Conservation (phyloP, 2,329 filamentous ascomycete species). For the Pyricularia sp. region DNA sequence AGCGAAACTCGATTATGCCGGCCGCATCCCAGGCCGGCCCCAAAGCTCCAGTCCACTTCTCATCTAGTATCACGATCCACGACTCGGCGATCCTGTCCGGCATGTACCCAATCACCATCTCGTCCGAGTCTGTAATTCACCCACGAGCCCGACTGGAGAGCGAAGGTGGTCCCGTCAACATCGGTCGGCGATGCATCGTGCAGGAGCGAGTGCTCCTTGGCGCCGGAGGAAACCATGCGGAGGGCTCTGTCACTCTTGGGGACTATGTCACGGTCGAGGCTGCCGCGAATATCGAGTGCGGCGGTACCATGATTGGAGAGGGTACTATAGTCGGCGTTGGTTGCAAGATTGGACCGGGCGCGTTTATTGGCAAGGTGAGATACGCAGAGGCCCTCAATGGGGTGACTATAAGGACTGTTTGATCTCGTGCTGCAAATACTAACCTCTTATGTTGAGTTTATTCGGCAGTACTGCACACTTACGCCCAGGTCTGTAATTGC, state of each 20-base stretch:
- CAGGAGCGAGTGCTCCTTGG: slow-evolving; percentile 59
- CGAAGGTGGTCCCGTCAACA: slow-evolving; percentile 65
- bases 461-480: slow-evolving; percentile 57
- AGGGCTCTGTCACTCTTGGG: slow-evolving; percentile 44
- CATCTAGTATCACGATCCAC: slow-evolving; percentile 43
- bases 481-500: slow-evolving; percentile 52
- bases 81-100: slow-evolving; percentile 58
- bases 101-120: slow-evolving; percentile 68
- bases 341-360: slow-evolving; percentile 48
- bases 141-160: slow-evolving; percentile 75
- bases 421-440: background rate
- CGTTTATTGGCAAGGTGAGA: slow-evolving; percentile 52
- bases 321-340: slow-evolving; percentile 52
- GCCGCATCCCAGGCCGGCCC: slow-evolving; percentile 42
- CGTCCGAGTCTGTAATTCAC: slow-evolving; percentile 73
- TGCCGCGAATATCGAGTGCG: slow-evolving; percentile 50
- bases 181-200: slow-evolving; percentile 75
- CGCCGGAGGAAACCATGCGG: slow-evolving; percentile 23
- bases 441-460: slow-evolving; percentile 14
- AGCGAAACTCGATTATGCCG: slow-evolving; percentile 48
- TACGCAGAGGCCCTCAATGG: too few relatives aligned
- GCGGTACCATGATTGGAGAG: slow-evolving; percentile 52
- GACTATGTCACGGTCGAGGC: slow-evolving; percentile 56
- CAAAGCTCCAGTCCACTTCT: slow-evolving; percentile 53
- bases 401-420: too few relatives aligned